Evolutionary conservation across 352 stramenopile genomes (phyloP).

Genomic region (Globisporangium iwayamae): DNA sequence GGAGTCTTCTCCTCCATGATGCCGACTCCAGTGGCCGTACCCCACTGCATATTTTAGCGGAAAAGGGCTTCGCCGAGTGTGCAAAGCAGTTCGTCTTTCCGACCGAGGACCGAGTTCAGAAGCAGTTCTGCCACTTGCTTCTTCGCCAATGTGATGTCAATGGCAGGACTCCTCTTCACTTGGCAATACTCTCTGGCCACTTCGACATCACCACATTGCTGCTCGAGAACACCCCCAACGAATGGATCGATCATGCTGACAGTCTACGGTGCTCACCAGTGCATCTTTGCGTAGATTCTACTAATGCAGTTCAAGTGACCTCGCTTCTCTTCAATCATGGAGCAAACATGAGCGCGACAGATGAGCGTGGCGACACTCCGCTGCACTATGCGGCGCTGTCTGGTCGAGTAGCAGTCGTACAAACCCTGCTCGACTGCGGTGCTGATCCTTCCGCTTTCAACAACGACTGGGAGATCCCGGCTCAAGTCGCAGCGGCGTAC

Average conservation of each 20-base stretch:
- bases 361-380: constrained; percentile 64
- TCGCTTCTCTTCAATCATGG: constrained; percentile 27
- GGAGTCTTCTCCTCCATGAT: constrained; percentile 22
- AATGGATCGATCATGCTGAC: constrained; percentile 27
- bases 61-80: constrained; percentile 52
- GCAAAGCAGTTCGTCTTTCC: constrained; percentile 35
- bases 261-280: constrained; percentile 29
- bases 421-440: constrained; percentile 38
- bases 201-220: constrained; percentile 29
- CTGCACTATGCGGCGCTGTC: constrained; percentile 65
- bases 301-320: constrained; percentile 17
- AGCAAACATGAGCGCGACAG: constrained; percentile 39
- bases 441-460: constrained; percentile 48
- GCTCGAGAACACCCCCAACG: constrained; percentile 20
- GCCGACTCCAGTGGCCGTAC: constrained; percentile 27
- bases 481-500: constrained; percentile 39
- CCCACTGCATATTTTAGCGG: constrained; percentile 43
- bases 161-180: constrained; percentile 36
- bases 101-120: constrained; percentile 5
- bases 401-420: constrained; percentile 34
- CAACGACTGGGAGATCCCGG: constrained; percentile 52
- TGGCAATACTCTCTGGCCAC: constrained; percentile 34
- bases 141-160: constrained; percentile 23
- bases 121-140: constrained; percentile 19
- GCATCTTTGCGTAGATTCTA: constrained; percentile 38